A percentile compares a stretch with the other conserved stretches of the same genome.
Conservation (phyloP, 371 early-diverging fungal species). For the Dinochytrium kinnereticum region DNA sequence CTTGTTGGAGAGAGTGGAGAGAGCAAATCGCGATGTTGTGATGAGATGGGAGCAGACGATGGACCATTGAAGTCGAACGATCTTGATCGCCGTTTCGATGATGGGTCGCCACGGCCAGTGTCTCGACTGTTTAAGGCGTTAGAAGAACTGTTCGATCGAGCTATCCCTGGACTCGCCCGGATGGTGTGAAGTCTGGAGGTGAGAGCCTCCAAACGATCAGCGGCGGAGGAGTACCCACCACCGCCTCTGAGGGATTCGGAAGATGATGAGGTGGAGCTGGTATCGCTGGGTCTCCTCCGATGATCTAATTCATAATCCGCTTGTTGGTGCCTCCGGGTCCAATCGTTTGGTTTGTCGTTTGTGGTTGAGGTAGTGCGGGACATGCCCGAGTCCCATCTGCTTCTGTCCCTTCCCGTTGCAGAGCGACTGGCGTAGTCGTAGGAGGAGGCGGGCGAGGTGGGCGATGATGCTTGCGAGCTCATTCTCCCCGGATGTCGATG, state of each 20-base stretch:
- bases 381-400: background rate
- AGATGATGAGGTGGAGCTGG: background rate
- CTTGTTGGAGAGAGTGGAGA: background rate
- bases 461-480: too few relatives aligned
- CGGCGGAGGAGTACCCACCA: background rate
- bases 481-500: too few relatives aligned
- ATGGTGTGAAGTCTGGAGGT: conserved; percentile 10
- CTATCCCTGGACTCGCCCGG: background rate
- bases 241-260: background rate
- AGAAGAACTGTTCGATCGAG: background rate
- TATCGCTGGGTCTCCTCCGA: background rate
- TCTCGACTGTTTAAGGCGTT: background rate
- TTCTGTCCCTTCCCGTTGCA: background rate
- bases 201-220: conserved; percentile 15
- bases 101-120: background rate
- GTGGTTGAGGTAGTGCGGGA: conserved; percentile 1
- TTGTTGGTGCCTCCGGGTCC: background rate
- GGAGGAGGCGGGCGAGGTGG: background rate
- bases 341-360: background rate
- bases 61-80: background rate
- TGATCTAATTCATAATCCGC: background rate
- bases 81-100: conserved; percentile 1
- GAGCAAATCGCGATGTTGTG: background rate
- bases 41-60: background rate
- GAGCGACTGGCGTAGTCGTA: too few relatives aligned